Evolutionary conservation across 2,329 filamentous ascomycete species (phyloP), one percentile per base, ranked within the genome.

Genomic region (Bimuria novae-zelandiae): DNA sequence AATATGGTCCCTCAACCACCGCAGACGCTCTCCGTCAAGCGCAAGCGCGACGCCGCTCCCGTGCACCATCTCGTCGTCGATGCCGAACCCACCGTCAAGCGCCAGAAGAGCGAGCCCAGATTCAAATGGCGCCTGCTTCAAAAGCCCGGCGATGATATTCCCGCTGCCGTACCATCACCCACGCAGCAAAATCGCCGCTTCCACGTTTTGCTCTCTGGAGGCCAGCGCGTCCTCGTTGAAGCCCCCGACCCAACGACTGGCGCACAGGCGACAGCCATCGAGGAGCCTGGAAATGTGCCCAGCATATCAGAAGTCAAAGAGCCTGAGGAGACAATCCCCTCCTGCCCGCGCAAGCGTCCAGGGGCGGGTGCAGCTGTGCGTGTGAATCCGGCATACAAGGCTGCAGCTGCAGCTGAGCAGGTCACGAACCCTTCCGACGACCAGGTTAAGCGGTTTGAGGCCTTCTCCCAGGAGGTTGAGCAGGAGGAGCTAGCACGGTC

Each of bases 11-110:
- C 45, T 10, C 59, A 59, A 21, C 62, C 66, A 3, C 70, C 69
- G 1, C 64, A 67, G 43, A 69, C 68, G 7, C 63, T 73, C 40
- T 67, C 66, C 8, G 61, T 85, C 65, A 85, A 84, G 71, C 77
- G 82, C 51, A 80, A 82, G 59, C 78, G 82, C 50, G 77, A 79
- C 50, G 82, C 84, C 49, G 80, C 81, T 42, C 80, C 82, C 3
- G 77, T 83, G n/a, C 81, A 84, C 55, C 76, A 78, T 19, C 71
- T 83, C 44, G 51, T 67, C 21, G 62, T 69, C 50, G 65, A 71
- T 37, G 51, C 60, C 46, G 56, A 35, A 29, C 55, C 57, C 48
- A 64, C 68, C 14, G 33, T 47, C 23, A 58, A 52, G 51, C 56
- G 59, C 10, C 61, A 61, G 51, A 63, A 64, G 42, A 67, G 58